Percentiles rank a stretch among this genome's conserved stretches.
phyloP scores from a whole-genome alignment of 148 eudicot genomes.

The Cornus kousa region DNA sequence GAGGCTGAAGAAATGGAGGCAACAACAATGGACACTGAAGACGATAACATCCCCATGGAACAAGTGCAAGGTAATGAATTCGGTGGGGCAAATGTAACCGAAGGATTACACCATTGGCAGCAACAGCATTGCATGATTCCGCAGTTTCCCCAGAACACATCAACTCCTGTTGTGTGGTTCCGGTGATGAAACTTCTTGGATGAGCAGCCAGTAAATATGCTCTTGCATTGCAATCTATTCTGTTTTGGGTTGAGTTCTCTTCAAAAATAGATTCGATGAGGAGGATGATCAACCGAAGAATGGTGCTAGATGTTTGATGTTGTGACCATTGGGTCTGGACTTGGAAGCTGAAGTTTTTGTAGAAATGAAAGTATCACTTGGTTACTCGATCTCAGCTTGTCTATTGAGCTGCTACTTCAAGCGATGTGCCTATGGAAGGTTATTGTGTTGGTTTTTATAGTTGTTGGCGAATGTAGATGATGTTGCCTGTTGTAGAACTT shows the following conservation, averaged over 20 bases:
- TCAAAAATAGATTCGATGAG: background rate
- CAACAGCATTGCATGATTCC: constrained; percentile 78
- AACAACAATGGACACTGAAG: constrained; percentile 69
- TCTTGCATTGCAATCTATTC: background rate
- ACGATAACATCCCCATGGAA: constrained; percentile 18
- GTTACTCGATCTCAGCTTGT: no score
- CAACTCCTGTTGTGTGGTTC: constrained; percentile 64
- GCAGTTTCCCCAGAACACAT: constrained; percentile 49
- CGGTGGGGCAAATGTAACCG: constrained; percentile 17
- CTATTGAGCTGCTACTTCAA: no score
- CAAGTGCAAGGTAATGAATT: constrained; percentile 17
- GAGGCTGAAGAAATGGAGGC: constrained; percentile 58
- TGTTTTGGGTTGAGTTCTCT: background rate
- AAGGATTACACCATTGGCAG: constrained; percentile 60
- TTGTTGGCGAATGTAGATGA: no score
- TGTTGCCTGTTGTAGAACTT: no score
- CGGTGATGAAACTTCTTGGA: constrained; percentile 24
- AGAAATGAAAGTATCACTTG: no score
- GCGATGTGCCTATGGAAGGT: no score
- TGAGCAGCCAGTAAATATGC: background rate
- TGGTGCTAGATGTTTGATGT: background rate
- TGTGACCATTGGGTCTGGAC: no score
- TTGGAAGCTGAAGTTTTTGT: no score
- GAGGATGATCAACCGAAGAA: background rate
- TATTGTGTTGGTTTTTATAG: no score